Percentiles rank a stretch among this genome's conserved stretches.
phyloP scores from a whole-genome alignment of 495 filamentous ascomycete species.

The Lasiosphaeria hispida region DNA sequence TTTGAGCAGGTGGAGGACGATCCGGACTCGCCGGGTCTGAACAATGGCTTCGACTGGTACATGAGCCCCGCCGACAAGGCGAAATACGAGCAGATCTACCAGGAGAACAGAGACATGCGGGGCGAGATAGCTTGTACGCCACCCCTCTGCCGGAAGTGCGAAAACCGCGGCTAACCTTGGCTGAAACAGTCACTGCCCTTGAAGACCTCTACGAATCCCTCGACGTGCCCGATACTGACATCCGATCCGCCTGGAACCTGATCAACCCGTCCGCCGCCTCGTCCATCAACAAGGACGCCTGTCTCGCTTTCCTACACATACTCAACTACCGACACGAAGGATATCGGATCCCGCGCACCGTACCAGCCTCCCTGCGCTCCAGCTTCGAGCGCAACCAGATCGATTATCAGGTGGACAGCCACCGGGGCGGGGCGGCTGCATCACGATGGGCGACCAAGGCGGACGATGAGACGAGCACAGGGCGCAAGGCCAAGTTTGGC shows the following conservation, averaged over 20 bases:
- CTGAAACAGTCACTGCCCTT: conserved; percentile 66
- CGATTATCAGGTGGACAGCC: conserved; percentile 85
- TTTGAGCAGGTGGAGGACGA: conserved; percentile 79
- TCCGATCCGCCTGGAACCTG: conserved; percentile 93
- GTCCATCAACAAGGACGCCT: conserved; percentile 90
- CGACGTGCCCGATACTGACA: conserved; percentile 92
- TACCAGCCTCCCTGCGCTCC: conserved; percentile 83
- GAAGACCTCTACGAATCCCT: conserved; percentile 84
- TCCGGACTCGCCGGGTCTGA: conserved; percentile 76
- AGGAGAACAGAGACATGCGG: conserved; percentile 76
- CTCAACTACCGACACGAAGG: conserved; percentile 94
- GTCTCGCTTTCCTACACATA: conserved; percentile 91
- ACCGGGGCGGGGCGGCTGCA: conserved; percentile 34
- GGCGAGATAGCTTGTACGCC: conserved; percentile 78
- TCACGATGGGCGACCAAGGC: conserved; percentile 65
- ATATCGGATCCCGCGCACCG: conserved; percentile 87
- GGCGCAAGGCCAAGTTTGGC: conserved; percentile 91
- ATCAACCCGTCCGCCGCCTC: conserved; percentile 80
- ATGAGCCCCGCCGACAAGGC: conserved; percentile 86
- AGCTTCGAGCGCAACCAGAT: conserved; percentile 93
- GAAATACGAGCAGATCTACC: conserved; percentile 96
- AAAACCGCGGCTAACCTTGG: conserved; percentile 8
- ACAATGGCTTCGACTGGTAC: conserved; percentile 99
- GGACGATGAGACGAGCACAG: conserved; percentile 74
- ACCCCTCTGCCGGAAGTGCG: not conserved